A percentile compares a stretch with the other conserved stretches of the same genome.
phyloP scores from a whole-genome alignment of 2,329 filamentous ascomycete genomes.

The Aureobasidium sp. region DNA sequence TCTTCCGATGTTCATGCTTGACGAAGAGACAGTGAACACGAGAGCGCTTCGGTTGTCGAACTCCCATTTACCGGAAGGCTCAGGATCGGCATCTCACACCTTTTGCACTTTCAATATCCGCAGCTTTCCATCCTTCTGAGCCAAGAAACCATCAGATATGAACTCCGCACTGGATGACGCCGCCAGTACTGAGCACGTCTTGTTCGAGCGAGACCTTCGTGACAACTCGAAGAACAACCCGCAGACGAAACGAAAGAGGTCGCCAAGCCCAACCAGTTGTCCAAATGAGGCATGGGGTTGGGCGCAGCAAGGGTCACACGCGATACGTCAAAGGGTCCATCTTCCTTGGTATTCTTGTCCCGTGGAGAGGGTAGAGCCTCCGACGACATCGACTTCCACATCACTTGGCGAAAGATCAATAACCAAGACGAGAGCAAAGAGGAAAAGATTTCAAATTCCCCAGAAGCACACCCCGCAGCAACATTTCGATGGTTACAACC shows the following conservation, averaged over 20 bases:
- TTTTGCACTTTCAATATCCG: too few species aligned
- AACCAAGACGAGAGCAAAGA: not conserved
- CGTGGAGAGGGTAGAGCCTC: too few species aligned
- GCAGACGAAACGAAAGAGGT: not conserved
- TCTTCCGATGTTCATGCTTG: too few species aligned
- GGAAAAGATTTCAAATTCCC: not conserved
- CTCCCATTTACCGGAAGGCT: too few species aligned
- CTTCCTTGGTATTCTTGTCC: not conserved
- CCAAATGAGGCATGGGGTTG: not conserved
- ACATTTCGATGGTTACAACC: not conserved
- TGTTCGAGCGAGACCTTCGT: not conserved
- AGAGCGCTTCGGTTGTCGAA: too few species aligned
- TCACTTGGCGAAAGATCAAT: not conserved
- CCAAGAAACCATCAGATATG: not conserved
- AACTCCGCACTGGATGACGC: not conserved
- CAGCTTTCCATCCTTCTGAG: not conserved
- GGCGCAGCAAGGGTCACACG: slow-evolving; percentile 1
- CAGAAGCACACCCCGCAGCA: not conserved
- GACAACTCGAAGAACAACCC: not conserved
- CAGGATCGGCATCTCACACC: too few species aligned
- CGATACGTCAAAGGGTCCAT: not conserved
- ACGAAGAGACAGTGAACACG: too few species aligned
- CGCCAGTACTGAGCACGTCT: not conserved
- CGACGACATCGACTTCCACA: not conserved
- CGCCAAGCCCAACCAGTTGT: not conserved